A percentile compares a stretch with the other conserved stretches of the same genome.
Evolutionary conservation across 345 rosid species (phyloP).

Genomic region (Lepidium didymum): DNA sequence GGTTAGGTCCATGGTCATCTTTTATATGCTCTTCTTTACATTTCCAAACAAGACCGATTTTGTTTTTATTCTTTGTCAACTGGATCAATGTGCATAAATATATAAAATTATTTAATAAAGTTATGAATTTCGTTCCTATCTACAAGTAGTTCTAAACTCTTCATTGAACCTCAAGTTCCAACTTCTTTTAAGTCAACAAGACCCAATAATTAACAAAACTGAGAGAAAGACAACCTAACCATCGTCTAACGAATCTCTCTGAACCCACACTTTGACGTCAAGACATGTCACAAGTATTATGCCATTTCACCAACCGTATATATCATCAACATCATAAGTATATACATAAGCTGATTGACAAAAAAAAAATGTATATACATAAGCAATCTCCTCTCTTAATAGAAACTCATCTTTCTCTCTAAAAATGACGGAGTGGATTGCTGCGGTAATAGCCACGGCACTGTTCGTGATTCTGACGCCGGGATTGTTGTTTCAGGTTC

Average conservation of each 20-base stretch:
- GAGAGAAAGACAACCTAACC: conserved; percentile 19
- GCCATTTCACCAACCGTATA: conserved; percentile 12
- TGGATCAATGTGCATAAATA: not conserved
- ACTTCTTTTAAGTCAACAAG: not conserved
- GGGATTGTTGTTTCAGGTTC: conserved; percentile 22
- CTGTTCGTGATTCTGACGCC: conserved; percentile 16
- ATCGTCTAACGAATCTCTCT: conserved; percentile 13
- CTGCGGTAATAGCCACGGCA: conserved; percentile 4
- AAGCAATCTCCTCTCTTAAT: not conserved
- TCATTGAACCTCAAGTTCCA: not conserved
- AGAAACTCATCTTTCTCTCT: not conserved
- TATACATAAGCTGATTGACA: too few species aligned
- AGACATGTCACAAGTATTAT: not conserved
- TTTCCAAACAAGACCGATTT: too few species aligned
- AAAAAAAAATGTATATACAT: too few species aligned
- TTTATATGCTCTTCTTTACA: too few species aligned
- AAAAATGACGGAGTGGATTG: not conserved
- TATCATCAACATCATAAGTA: not conserved
- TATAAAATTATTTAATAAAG: not conserved
- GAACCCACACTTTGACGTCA: not conserved
- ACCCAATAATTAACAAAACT: not conserved
- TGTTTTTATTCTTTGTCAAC: too few species aligned
- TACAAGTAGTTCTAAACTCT: not conserved
- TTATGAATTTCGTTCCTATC: not conserved
- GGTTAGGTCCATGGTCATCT: too few species aligned